phyloP scores from a whole-genome alignment of 140 eudicot species.

The Ambrosia hybrid region DNA sequence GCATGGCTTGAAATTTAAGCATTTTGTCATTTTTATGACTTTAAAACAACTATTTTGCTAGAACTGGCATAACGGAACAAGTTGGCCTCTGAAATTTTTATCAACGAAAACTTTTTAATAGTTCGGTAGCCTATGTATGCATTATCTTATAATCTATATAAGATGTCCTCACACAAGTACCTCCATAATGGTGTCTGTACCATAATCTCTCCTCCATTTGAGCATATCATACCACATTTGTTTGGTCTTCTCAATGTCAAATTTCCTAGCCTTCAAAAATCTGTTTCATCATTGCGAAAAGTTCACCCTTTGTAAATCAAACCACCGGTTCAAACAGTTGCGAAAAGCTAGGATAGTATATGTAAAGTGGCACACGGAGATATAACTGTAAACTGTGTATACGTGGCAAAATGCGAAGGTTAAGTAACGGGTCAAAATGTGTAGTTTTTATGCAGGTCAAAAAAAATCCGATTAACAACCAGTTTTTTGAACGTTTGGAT shows the following conservation, averaged over 20 bases:
- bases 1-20: background rate
- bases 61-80: background rate
- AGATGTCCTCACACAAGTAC: conserved; percentile 31
- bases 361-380: conserved; percentile 5
- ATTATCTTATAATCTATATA: conserved; percentile 1
- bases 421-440: background rate
- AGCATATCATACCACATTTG: conserved; percentile 95
- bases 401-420: background rate
- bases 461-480: background rate
- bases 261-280: conserved; percentile 81
- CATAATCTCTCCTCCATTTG: conserved; percentile 86
- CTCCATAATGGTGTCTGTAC: conserved; percentile 73
- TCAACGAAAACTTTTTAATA: background rate
- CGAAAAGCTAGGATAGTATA: background rate
- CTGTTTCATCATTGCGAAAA: conserved; percentile 35
- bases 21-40: conserved; percentile 4
- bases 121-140: conserved; percentile 12
- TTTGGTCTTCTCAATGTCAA: conserved; percentile 82
- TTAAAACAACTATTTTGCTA: background rate
- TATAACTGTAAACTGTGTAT: background rate
- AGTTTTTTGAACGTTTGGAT: background rate
- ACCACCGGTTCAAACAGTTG: background rate
- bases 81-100: background rate
- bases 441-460: background rate
- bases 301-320: background rate